Evolutionary conservation across 2,329 filamentous ascomycete genomes (phyloP).

Genomic region (Polychaeton citri): DNA sequence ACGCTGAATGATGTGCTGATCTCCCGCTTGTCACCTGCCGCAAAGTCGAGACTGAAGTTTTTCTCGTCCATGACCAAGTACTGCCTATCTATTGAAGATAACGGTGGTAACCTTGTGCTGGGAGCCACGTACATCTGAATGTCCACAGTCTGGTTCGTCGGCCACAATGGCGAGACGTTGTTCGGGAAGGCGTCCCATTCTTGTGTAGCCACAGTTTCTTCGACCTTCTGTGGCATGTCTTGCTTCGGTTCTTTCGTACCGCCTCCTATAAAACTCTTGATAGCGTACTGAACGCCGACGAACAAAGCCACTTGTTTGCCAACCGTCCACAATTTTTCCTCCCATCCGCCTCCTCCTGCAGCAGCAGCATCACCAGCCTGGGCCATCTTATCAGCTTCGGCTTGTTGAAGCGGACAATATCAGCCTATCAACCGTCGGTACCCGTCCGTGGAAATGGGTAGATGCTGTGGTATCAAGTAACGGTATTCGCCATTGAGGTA

Average conservation of each 20-base stretch:
- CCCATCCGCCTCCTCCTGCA: constrained; percentile 7
- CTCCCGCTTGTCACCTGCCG: constrained; percentile 61
- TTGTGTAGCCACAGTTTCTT: constrained; percentile 30
- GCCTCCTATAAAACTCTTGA: constrained; percentile 40
- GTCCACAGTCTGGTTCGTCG: constrained; percentile 63
- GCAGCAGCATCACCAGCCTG: background rate
- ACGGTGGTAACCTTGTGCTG: constrained; percentile 52
- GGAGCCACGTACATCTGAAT: constrained; percentile 74
- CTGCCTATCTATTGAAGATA: constrained; percentile 52
- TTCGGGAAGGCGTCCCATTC: constrained; percentile 53
- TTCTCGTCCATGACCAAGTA: constrained; percentile 68
- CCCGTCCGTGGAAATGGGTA: no score
- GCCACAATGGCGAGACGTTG: constrained; percentile 77
- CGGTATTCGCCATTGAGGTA: no score
- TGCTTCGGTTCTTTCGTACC: constrained; percentile 10
- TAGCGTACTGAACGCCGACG: constrained; percentile 43
- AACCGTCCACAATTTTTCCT: constrained; percentile 15
- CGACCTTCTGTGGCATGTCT: constrained; percentile 5
- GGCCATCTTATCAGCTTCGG: no score
- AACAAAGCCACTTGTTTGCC: constrained; percentile 48
- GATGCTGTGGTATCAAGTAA: no score
- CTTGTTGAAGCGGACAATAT: no score
- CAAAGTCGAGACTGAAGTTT: constrained; percentile 42
- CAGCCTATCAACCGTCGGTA: no score
- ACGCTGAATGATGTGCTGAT: constrained; percentile 67